Percentiles rank a stretch among this genome's conserved stretches.
Conservation (phyloP, 1,284 basidiomycete genomes). For the Kwoniella shivajii region DNA sequence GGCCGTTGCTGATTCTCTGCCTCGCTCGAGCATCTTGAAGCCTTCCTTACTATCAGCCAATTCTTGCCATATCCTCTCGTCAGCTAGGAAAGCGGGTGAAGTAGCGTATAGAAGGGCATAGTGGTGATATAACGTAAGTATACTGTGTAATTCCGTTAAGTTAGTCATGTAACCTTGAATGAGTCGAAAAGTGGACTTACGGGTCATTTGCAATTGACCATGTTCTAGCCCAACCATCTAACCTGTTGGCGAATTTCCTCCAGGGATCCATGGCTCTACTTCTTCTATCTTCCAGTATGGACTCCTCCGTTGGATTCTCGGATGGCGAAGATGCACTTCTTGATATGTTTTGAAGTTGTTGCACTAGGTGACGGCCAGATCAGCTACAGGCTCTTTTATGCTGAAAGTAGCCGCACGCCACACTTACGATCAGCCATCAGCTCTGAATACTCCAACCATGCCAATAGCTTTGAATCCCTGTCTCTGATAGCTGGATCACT, state of each 20-base stretch:
- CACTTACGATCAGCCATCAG: slow-evolving; percentile 44
- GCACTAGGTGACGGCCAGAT: slow-evolving; percentile 3
- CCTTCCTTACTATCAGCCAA: slow-evolving; percentile 43
- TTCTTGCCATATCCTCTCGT: slow-evolving; percentile 40
- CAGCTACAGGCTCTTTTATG: no score
- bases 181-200: slow-evolving; percentile 20
- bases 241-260: slow-evolving; percentile 30
- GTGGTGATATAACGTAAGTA: slow-evolving; percentile 48
- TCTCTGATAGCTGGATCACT: slow-evolving; percentile 44
- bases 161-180: neutral
- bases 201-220: slow-evolving; percentile 39
- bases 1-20: slow-evolving; percentile 48
- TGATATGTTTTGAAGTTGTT: slow-evolving; percentile 11
- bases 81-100: slow-evolving; percentile 42
- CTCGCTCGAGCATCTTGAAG: slow-evolving; percentile 44
- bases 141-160: slow-evolving; percentile 20
- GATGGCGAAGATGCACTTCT: slow-evolving; percentile 6
- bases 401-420: neutral
- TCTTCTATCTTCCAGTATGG: slow-evolving; percentile 11
- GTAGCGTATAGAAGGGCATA: slow-evolving; percentile 48
- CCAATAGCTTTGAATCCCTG: slow-evolving; percentile 50
- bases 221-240: slow-evolving; percentile 45
- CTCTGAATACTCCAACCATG: slow-evolving; percentile 53
- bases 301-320: slow-evolving; percentile 7
- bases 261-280: slow-evolving; percentile 34